Percentiles rank a stretch among this genome's conserved stretches.
Conservation (phyloP, 805 yeast genomes). For the Ogataea minuta region DNA sequence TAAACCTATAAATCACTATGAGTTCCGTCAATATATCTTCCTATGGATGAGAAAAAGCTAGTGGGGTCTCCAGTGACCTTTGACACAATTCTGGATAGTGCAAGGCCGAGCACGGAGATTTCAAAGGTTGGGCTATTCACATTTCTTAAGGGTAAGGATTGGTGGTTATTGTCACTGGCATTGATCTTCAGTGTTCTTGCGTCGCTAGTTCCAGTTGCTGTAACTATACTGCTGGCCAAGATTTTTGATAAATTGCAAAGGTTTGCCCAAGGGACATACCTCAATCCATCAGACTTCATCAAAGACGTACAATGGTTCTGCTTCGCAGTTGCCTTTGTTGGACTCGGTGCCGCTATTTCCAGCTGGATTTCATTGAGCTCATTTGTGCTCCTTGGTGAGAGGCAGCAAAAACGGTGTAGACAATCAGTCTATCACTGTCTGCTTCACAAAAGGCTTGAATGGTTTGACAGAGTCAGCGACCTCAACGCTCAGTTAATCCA, state of each 20-base stretch:
- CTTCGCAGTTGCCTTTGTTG: conserved; percentile 43
- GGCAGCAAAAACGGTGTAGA: conserved; percentile 60
- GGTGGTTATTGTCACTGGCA: conserved; percentile 20
- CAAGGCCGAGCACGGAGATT: neutral
- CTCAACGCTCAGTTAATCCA: conserved; percentile 65
- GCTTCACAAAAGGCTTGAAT: conserved; percentile 45
- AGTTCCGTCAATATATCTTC: neutral
- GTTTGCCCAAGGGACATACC: conserved; percentile 34
- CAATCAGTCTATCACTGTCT: conserved; percentile 41
- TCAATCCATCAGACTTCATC: conserved; percentile 32
- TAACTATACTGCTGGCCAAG: conserved; percentile 64
- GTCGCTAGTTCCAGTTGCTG: conserved; percentile 59
- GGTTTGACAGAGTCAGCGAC: conserved; percentile 62
- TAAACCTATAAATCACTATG: neutral
- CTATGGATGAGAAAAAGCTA: conserved; percentile 6
- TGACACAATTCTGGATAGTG: conserved; percentile 1
- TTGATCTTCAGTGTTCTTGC: conserved; percentile 39
- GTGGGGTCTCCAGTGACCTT: conserved; percentile 6
- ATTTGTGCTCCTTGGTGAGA: conserved; percentile 75
- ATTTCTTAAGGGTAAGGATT: conserved; percentile 30
- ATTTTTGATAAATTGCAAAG: conserved; percentile 49
- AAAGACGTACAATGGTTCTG: conserved; percentile 35
- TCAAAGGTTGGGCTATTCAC: conserved; percentile 16
- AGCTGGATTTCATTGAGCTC: conserved; percentile 54
- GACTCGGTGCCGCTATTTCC: conserved; percentile 42